Percentiles rank a stretch among this genome's conserved stretches.
phyloP scores from a whole-genome alignment of 164 flowering plant species.

The Piper longum region DNA sequence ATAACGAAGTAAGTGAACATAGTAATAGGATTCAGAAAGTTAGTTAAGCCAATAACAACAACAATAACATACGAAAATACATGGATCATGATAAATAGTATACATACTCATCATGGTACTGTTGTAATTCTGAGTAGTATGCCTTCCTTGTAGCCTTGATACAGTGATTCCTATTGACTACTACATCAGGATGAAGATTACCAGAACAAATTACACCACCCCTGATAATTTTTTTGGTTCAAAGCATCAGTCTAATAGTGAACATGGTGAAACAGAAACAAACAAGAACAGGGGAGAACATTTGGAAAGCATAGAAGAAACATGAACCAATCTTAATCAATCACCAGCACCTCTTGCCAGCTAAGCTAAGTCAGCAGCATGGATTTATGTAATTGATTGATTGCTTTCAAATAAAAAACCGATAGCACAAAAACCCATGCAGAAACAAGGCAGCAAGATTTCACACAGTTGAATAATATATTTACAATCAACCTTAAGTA shows the following conservation, averaged over 20 bases:
- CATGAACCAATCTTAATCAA: too few species aligned
- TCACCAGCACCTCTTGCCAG: too few species aligned
- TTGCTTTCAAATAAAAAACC: too few species aligned
- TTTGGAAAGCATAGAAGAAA: not conserved
- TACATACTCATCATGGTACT: slow-evolving; percentile 67
- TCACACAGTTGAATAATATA: too few species aligned
- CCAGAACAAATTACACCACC: slow-evolving; percentile 64
- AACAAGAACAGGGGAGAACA: not conserved
- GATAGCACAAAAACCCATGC: too few species aligned
- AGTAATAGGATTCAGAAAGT: too few species aligned
- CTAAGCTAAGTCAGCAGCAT: too few species aligned
- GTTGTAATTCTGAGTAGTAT: slow-evolving; percentile 46
- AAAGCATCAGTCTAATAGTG: not conserved
- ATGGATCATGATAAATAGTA: not conserved
- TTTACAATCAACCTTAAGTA: too few species aligned
- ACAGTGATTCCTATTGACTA: slow-evolving; percentile 27
- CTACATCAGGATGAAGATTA: slow-evolving; percentile 66
- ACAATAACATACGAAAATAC: too few species aligned
- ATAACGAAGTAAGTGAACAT: too few species aligned
- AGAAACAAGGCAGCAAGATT: too few species aligned
- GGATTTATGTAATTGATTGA: too few species aligned
- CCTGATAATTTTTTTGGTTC: slow-evolving; percentile 32
- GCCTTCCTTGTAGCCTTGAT: slow-evolving; percentile 36
- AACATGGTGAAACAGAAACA: not conserved
- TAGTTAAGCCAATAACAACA: not conserved